Evolutionary conservation across 1,284 basidiomycete species (phyloP), one percentile per base, ranked within the genome.

Genomic region (Ceratobasidium sp.): DNA sequence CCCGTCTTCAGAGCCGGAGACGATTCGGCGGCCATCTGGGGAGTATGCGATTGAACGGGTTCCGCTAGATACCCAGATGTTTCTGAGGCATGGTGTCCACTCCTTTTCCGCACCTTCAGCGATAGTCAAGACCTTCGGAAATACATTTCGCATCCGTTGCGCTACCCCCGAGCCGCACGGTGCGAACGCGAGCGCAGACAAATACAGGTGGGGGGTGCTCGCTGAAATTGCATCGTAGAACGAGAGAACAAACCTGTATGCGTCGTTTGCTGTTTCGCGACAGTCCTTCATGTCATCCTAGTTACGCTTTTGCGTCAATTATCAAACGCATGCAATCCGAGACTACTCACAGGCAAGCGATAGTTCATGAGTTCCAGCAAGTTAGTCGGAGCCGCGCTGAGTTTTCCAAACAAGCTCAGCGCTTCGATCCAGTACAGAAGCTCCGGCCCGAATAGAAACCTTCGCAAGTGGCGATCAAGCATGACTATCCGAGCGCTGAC

Each of bases 41-140:
- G 78, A 77, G n/a, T 68, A 52, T 15, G 54, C 20, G 20, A 56
- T 12, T n/a, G n/a, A n/a, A n/a, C n/a, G n/a, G n/a, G n/a, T n/a
- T n/a, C n/a, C n/a, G n/a, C n/a, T n/a, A n/a, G n/a, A n/a, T n/a
- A n/a, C n/a, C n/a, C n/a, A 17, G 28, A 70, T 59, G 23, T 38
- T 46, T 0, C 40, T 38, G 0, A 54, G 17, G 38, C n/a, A 52
- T 3, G 17, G 46, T 0, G 50, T 54, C 33, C 48, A 52, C 4
- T 50, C 44, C 13, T 17, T 3, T 10, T 50, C 66, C 4, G 10
- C 28, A 15, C 66, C 66, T 33, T 40, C 20, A 0, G 6, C 10
- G 26, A 64, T n/a, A 1, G 40, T 56, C 15, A 40, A 28, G 3
- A 56, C 0, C 2, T 54, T 54, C 10, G 50, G 38, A 6, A 52